Evolutionary conservation across 2,329 filamentous ascomycete species (phyloP), one percentile per base, ranked within the genome.

Genomic region (Didymella lethalis): DNA sequence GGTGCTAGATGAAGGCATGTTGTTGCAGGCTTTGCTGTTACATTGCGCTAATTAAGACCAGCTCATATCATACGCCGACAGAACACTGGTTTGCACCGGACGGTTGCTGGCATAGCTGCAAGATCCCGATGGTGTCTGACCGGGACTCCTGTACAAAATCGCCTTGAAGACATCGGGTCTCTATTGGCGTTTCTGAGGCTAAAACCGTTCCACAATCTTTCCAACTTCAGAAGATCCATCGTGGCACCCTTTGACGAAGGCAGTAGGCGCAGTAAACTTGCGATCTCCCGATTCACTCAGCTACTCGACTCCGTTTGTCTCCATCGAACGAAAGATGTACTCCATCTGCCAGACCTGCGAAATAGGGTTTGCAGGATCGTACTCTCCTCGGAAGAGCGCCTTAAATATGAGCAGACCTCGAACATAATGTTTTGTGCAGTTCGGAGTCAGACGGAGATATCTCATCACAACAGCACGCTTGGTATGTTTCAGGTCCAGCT

Each of bases 71-170:
- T 86, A 25, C 80, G 83, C n/a, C 80, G 80, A 2, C 76, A 75
- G 18, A 71, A 78, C 4, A 85, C 82, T 0, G 75, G 73, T 0
- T 76, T 83, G 10, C 77, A 82, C 58, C 75, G 74, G 1, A 77
- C 81, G 0, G 81, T 81, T 4, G 64, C 69, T 23, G 72, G 77
- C 0, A 71, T 87, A 0, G 54, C 66, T 1, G 79, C 83, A 0
- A 72, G 75, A 2, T 80, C 77, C 0, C 76, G 84, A 8, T 86
- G 84, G 72, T 74, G 70, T 57, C 50, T 73, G 2, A 75, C 71
- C 2, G 69, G 72, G 2, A 75, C 73, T 0, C 84, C 84, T 0
- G 81, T 86, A 25, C 84, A 86, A 57, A 86, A 86, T 61, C 74
- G 72, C 2, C 73, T 86, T 0, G 80, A 81, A 7, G 84, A 86